phyloP scores from a whole-genome alignment of 352 stramenopile species.

The Elongisporangium undulatum region DNA sequence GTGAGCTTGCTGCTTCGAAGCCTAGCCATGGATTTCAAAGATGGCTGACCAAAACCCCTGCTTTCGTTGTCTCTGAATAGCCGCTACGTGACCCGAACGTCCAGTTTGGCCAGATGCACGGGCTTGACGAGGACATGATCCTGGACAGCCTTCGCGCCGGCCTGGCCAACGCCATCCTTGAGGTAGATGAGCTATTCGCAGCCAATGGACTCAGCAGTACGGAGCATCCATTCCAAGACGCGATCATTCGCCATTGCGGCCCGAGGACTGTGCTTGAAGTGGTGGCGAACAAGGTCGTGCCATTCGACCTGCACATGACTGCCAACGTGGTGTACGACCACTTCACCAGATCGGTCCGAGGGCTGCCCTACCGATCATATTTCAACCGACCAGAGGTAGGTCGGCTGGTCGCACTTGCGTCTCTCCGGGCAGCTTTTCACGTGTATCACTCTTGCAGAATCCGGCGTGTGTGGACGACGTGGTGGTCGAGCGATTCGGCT shows the following conservation, averaged over 20 bases:
- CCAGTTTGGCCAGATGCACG: slow-evolving; percentile 6
- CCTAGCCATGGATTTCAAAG: no score
- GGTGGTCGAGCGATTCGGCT: slow-evolving; percentile 52
- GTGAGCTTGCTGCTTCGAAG: slow-evolving; percentile 7
- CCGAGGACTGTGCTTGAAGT: slow-evolving; percentile 11
- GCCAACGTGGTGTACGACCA: slow-evolving; percentile 31
- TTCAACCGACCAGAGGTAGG: neutral
- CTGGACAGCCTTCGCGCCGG: slow-evolving; percentile 23
- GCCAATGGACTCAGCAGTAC: slow-evolving; percentile 5
- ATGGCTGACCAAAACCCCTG: no score
- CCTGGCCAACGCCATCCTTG: slow-evolving; percentile 31
- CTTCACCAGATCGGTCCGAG: slow-evolving; percentile 24
- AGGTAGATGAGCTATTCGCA: slow-evolving; percentile 26
- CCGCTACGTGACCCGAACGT: no score
- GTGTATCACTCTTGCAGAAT: neutral
- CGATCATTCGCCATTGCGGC: neutral
- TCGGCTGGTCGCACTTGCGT: neutral
- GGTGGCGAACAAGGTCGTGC: slow-evolving; percentile 39
- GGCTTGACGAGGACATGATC: slow-evolving; percentile 15
- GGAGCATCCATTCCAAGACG: slow-evolving; percentile 6
- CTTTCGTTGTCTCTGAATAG: no score
- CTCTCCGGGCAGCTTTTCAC: no score
- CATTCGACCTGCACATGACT: slow-evolving; percentile 33
- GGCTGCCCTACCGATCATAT: slow-evolving; percentile 2
- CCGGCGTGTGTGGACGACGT: slow-evolving; percentile 24